These are phyloP conservation scores for Peziza echinospora DNA, from an alignment of 495 filamentous ascomycete species.

Conservation along the genomic window DNA sequence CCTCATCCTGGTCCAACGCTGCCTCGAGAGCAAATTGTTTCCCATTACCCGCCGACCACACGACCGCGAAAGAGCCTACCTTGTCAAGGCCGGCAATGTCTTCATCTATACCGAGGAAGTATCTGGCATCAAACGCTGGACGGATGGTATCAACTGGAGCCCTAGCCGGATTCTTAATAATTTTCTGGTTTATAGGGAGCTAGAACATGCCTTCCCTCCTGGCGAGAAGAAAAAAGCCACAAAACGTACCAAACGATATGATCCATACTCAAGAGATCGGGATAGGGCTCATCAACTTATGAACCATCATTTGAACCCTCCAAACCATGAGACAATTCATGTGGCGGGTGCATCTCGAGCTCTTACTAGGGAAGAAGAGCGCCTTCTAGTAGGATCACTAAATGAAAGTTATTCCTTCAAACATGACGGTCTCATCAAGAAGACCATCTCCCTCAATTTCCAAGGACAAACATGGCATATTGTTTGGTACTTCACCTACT, in stretches of 20 bases:
- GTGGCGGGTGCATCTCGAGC: slow-evolving; percentile 4
- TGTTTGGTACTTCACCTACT: slow-evolving; percentile 69
- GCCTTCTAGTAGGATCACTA: slow-evolving; percentile 57
- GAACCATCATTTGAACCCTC: slow-evolving; percentile 1
- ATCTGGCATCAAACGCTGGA: slow-evolving; percentile 85
- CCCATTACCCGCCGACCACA: slow-evolving; percentile 68
- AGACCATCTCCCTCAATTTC: slow-evolving; percentile 64
- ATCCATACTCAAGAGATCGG: slow-evolving; percentile 21
- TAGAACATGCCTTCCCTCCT: slow-evolving; percentile 58
- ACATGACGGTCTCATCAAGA: slow-evolving; percentile 65
- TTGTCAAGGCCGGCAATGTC: slow-evolving; percentile 64
- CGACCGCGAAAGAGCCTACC: slow-evolving; percentile 49
- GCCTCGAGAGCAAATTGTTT: slow-evolving; percentile 40
- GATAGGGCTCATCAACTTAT: slow-evolving; percentile 28
- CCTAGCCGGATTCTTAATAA: slow-evolving; percentile 76
- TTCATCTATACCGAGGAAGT: slow-evolving; percentile 81
- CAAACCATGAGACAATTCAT: not conserved
- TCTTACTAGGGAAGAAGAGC: slow-evolving; percentile 29
- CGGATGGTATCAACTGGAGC: slow-evolving; percentile 74
- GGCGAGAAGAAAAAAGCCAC: slow-evolving; percentile 78
- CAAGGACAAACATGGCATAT: slow-evolving; percentile 53
- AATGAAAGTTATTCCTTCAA: slow-evolving; percentile 79
- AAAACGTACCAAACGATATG: slow-evolving; percentile 35
- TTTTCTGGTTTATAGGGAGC: slow-evolving; percentile 74
- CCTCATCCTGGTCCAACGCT: slow-evolving; percentile 52